Evolutionary conservation across 306 rosid genomes (phyloP), one percentile per base, ranked within the genome.

Genomic region (Urtica urens): DNA sequence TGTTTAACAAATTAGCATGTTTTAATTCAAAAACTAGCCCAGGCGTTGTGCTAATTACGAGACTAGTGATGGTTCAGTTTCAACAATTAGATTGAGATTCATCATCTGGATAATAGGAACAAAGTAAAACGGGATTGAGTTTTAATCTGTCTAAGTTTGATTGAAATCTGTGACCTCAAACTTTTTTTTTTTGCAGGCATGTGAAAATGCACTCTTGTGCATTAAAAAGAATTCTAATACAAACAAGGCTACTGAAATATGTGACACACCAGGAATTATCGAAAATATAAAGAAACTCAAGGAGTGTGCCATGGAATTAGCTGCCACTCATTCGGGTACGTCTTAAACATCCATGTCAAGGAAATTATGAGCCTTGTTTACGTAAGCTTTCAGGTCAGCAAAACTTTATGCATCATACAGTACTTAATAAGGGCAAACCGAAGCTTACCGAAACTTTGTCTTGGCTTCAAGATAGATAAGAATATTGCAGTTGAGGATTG

Each of bases 301-400:
- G 59, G 57, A 79, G 47, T 35, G 52, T 48, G 79, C 87, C 47
- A 31, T 76, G 66, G 41, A 64, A 38, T 79, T 71, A 17, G 67
- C 71, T 28, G 55, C 78, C 72, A 72, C 94, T 22, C 53, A 51
- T 59, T 81, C 95, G 54, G 87, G 94, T 90, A 72, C 43, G 42
- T 40, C 49, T 51, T 28, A 25, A n/a, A n/a, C n/a, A n/a, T n/a
- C n/a, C n/a, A n/a, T n/a, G n/a, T n/a, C n/a, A n/a, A n/a, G n/a
- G n/a, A n/a, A n/a, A n/a, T n/a, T n/a, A n/a, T n/a, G n/a, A n/a
- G n/a, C n/a, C n/a, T n/a, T n/a, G n/a, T n/a, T n/a, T n/a, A n/a
- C n/a, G n/a, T n/a, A n/a, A n/a, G n/a, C n/a, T 38, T 23, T 24
- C 17, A 4, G 42, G 26, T 38, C 40, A 23, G n/a, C 10, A 18